phyloP scores from a whole-genome alignment of 805 yeast genomes.

The Gaillardinia entomophila region DNA sequence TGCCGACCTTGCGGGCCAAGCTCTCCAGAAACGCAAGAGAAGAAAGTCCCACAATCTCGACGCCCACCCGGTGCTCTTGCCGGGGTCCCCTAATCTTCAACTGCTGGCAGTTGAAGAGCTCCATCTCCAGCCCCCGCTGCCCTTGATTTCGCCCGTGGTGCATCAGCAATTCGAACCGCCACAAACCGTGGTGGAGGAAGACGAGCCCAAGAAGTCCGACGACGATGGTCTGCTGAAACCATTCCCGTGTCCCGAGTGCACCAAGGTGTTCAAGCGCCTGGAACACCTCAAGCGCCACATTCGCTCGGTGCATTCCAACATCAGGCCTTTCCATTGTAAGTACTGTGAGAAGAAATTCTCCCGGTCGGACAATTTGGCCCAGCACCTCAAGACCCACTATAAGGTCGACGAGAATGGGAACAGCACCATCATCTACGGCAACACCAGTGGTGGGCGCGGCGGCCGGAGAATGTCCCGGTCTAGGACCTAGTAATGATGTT shows the following conservation, averaged over 20 bases:
- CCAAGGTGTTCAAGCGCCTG: slow-evolving; percentile 37
- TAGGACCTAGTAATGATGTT: background rate
- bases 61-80: background rate
- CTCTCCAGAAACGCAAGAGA: slow-evolving; percentile 11
- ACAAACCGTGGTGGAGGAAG: slow-evolving; percentile 2
- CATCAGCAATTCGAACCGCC: slow-evolving; percentile 1
- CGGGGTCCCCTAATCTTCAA: background rate
- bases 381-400: slow-evolving; percentile 39
- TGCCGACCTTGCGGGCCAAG: background rate
- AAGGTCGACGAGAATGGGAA: slow-evolving; percentile 24
- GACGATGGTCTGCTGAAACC: slow-evolving; percentile 2
- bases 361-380: slow-evolving; percentile 39
- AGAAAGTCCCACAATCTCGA: slow-evolving; percentile 13
- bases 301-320: slow-evolving; percentile 39
- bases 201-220: slow-evolving; percentile 2
- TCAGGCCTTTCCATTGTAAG: slow-evolving; percentile 40
- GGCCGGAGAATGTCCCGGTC: slow-evolving; percentile 6
- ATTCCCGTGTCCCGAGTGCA: slow-evolving; percentile 39
- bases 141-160: background rate
- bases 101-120: background rate
- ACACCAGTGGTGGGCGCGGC: slow-evolving; percentile 9
- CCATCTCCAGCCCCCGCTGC: background rate
- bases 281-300: slow-evolving; percentile 40
- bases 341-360: slow-evolving; percentile 40
- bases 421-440: slow-evolving; percentile 11